Evolutionary conservation across 2,329 filamentous ascomycete species (phyloP), one percentile per base, ranked within the genome.

Genomic region (Alternaria triticimaculans): DNA sequence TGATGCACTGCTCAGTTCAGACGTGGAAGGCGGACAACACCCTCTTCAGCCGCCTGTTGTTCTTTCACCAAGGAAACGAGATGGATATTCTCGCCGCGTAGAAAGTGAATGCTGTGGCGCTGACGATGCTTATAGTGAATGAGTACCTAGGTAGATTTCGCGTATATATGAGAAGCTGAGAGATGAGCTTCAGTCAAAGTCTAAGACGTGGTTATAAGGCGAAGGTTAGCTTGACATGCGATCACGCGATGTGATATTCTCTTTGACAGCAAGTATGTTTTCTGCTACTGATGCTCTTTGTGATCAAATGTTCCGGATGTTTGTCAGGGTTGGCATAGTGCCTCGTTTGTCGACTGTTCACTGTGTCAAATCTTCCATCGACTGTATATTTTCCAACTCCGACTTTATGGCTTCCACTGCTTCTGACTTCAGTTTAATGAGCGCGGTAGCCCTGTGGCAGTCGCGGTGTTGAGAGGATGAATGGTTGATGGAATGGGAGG

Each of bases 341-440:
- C n/a, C 21, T 5, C 14, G 4, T 37, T n/a, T n/a, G 15, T 41
- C 33, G 33, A 18, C 33, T 41, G 33, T 41, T 41, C 1, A 3
- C 33, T 15, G 33, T 10, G 33, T 15, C 33, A n/a, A 10, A n/a
- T 18, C 15, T 41, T 41, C 3, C 15, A 41, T 41, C 15, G 33
- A 41, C 1, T 3, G 2, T 10, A 0, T 18, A 41, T 10, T n/a
- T 5, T 41, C 3, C 37, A 0, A 18, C 3, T 11, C n/a, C 2
- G 37, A 18, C n/a, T 41, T 4, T 0, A 41, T 6, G 0, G n/a
- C 37, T 18, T 41, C 3, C 1, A 41, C 5, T 18, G n/a, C 37
- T 6, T 41, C 37, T 11, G 37, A 1, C 18, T 10, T 18, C 33
- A 8, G 0, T 41, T 41, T 1, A 4, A 41, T 41, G 33, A 2